Evolutionary conservation across 2,329 filamentous ascomycete genomes (phyloP).

Genomic region (Ophiostoma triangulosporum): DNA sequence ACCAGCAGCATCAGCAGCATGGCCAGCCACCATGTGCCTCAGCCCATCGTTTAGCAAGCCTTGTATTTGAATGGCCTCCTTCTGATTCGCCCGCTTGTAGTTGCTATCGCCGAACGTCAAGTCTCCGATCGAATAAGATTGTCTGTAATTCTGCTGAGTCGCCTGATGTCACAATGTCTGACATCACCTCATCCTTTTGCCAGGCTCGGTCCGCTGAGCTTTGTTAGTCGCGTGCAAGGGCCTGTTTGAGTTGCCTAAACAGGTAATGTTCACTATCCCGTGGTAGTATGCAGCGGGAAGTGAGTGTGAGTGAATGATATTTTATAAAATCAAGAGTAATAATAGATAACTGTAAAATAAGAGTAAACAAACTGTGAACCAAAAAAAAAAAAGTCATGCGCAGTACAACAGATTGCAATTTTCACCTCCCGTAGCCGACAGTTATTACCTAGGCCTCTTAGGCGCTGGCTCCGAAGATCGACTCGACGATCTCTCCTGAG

Average conservation of each 20-base stretch:
- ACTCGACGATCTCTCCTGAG: slow-evolving; percentile 64
- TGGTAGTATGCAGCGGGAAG: too few relatives aligned
- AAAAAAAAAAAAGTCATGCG: background rate
- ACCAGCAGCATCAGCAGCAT: background rate
- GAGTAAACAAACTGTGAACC: too few relatives aligned
- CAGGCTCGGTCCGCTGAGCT: background rate
- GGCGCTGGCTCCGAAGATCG: slow-evolving; percentile 44
- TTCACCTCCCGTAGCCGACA: too few relatives aligned
- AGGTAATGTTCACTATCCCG: background rate
- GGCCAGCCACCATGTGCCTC: background rate
- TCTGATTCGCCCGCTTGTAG: slow-evolving; percentile 2
- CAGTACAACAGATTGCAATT: too few relatives aligned
- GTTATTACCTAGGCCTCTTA: too few relatives aligned
- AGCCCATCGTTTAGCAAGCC: background rate
- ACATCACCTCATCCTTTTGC: too few relatives aligned
- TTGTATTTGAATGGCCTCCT: background rate
- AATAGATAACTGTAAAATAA: too few relatives aligned
- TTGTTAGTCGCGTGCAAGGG: background rate
- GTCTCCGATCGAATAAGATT: slow-evolving; percentile 4
- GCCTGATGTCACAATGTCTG: too few relatives aligned
- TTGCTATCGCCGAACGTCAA: background rate
- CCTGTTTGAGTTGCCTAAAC: background rate
- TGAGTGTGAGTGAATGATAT: too few relatives aligned
- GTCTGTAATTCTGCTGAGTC: slow-evolving; percentile 8
- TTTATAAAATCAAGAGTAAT: too few relatives aligned